Percentiles rank a stretch among this genome's conserved stretches.
Conservation (phyloP, 2,329 filamentous ascomycete species). For the Venturia effusa region DNA sequence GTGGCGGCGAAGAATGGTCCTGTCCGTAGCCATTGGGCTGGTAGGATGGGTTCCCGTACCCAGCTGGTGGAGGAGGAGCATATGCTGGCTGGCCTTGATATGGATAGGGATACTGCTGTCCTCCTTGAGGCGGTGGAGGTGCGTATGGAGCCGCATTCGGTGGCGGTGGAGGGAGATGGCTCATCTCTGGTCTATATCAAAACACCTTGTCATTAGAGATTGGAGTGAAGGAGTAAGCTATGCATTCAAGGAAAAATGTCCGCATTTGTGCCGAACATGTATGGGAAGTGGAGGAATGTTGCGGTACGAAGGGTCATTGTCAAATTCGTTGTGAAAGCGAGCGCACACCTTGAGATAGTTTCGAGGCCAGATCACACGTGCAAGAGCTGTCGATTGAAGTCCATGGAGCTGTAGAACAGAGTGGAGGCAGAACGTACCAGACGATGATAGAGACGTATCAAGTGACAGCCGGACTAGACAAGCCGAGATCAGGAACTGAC, state of each 20-base stretch:
- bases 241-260: not conserved
- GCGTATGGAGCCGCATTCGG: constrained; percentile 8
- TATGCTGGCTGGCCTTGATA: not conserved
- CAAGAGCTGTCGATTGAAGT: not conserved
- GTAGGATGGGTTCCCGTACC: not conserved
- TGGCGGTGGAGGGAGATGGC: constrained; percentile 9
- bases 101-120: constrained; percentile 3
- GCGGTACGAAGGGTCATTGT: not conserved
- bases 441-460: not conserved
- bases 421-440: not conserved
- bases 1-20: constrained; percentile 13
- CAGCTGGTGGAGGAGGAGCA: not conserved
- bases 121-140: constrained; percentile 5
- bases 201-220: not conserved
- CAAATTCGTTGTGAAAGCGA: not conserved
- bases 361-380: not conserved
- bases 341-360: not conserved
- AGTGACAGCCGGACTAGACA: not conserved
- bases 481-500: too few species aligned
- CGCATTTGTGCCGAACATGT: not conserved
- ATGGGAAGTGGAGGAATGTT: not conserved
- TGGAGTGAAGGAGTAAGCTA: not conserved
- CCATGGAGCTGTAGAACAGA: not conserved
- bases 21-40: constrained; percentile 17
- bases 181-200: not conserved